A percentile compares a stretch with the other conserved stretches of the same genome.
phyloP scores from a whole-genome alignment of 176 grass and related monocot genomes.

The maize (Zea mays) region DNA sequence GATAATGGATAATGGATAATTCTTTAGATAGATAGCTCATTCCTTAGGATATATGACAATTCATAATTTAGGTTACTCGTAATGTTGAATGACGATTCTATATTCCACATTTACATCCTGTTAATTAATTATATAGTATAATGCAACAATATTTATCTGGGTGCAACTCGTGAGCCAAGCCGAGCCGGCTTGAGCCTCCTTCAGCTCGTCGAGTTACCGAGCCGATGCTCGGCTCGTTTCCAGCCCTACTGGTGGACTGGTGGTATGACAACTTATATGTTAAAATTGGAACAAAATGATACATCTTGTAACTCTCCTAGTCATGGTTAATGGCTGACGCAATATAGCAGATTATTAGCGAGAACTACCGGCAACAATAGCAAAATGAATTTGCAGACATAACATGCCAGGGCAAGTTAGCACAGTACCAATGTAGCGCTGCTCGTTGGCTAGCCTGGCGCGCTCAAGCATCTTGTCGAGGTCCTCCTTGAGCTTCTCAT shows the following conservation, averaged over 20 bases:
- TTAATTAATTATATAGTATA: too few species aligned
- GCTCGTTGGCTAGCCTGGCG: slow-evolving; percentile 87
- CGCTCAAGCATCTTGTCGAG: slow-evolving; percentile 95
- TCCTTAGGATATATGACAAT: too few species aligned
- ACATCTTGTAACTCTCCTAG: not conserved
- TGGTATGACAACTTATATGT: not conserved
- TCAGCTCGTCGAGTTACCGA: too few species aligned
- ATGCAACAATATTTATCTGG: too few species aligned
- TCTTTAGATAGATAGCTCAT: too few species aligned
- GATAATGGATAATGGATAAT: too few species aligned
- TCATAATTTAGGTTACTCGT: too few species aligned
- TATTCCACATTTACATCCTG: too few species aligned
- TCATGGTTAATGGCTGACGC: not conserved
- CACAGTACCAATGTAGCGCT: slow-evolving; percentile 75
- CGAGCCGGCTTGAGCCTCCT: too few species aligned
- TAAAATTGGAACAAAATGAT: not conserved
- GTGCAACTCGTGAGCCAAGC: too few species aligned
- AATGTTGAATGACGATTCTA: too few species aligned
- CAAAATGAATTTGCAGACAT: not conserved
- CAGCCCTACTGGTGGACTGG: not conserved
- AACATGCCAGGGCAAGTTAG: slow-evolving; percentile 18
- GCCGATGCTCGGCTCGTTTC: too few species aligned
- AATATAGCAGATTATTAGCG: not conserved
- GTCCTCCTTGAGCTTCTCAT: slow-evolving; percentile 83
- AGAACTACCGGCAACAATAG: not conserved